Evolutionary conservation across 495 filamentous ascomycete species (phyloP).

Genomic region (Trichoderma parareesei): DNA sequence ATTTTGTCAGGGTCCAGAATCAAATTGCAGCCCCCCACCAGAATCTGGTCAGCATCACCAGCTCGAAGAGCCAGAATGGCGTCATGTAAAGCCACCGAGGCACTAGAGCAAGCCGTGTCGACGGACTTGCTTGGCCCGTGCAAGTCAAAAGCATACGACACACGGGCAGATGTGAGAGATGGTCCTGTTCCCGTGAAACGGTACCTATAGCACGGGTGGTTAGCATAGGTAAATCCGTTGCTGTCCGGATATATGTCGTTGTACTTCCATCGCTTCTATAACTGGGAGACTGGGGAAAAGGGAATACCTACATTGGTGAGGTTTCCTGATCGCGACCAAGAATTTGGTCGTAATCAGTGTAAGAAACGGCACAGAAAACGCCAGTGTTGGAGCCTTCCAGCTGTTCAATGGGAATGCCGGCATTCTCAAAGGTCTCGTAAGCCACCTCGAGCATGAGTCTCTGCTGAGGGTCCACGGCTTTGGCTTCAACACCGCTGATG

Average conservation of each 20-base stretch:
- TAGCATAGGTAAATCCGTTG: not conserved
- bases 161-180: constrained; percentile 33
- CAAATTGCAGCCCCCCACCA: constrained; percentile 41
- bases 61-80: constrained; percentile 63
- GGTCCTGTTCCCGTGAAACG: constrained; percentile 14
- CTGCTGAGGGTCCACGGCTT: constrained; percentile 30
- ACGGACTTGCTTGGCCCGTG: constrained; percentile 53
- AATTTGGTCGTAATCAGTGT: not conserved
- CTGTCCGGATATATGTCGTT: not conserved
- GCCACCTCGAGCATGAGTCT: constrained; percentile 29
- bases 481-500: constrained; percentile 19
- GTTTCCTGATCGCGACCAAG: not conserved
- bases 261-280: not conserved
- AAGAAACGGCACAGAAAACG: constrained; percentile 22
- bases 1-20: constrained; percentile 33
- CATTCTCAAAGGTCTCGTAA: constrained; percentile 28
- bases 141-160: constrained; percentile 43
- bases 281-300: not conserved
- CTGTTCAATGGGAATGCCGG: constrained; percentile 28
- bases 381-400: constrained; percentile 32
- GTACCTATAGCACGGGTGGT: constrained; percentile 17
- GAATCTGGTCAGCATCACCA: constrained; percentile 28
- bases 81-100: constrained; percentile 44
- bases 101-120: constrained; percentile 81
- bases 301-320: not conserved